A percentile compares a stretch with the other conserved stretches of the same genome.
Conservation (phyloP, 805 yeast species). For the Nakazawaea wickerhamii region DNA sequence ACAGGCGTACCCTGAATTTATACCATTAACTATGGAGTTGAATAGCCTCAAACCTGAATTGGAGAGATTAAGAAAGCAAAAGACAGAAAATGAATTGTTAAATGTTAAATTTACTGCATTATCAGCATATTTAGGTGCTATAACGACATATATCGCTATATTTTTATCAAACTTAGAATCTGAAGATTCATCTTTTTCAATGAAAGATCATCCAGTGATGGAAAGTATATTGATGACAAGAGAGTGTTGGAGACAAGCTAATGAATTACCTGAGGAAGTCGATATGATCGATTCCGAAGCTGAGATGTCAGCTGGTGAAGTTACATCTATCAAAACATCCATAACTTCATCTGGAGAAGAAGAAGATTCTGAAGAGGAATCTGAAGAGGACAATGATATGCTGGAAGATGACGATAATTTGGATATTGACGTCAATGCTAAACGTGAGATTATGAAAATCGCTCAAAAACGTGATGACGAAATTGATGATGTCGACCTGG, state of each 20-base stretch:
- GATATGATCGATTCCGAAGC: constrained; percentile 21
- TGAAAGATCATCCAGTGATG: constrained; percentile 91
- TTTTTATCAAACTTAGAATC: constrained; percentile 50
- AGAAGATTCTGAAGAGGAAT: constrained; percentile 17
- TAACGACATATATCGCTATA: constrained; percentile 73
- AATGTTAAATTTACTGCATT: constrained; percentile 63
- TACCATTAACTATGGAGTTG: constrained; percentile 67
- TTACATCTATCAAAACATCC: constrained; percentile 8
- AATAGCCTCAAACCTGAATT: constrained; percentile 36
- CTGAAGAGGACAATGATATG: constrained; percentile 14
- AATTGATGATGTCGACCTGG: constrained; percentile 77
- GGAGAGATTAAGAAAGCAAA: constrained; percentile 28
- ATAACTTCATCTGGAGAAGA: constrained; percentile 21
- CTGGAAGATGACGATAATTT: constrained; percentile 28
- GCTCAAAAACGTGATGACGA: constrained; percentile 46
- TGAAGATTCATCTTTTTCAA: constrained; percentile 43
- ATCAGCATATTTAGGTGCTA: constrained; percentile 71
- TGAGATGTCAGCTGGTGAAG: constrained; percentile 24
- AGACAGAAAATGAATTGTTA: constrained; percentile 27
- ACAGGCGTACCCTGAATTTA: constrained; percentile 74
- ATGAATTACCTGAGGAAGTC: constrained; percentile 36
- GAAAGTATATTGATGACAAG: constrained; percentile 74
- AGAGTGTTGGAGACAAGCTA: constrained; percentile 87
- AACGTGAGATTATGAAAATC: constrained; percentile 45
- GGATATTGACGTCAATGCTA: constrained; percentile 46